phyloP scores from a whole-genome alignment of 2,329 filamentous ascomycete genomes.

The Penicillium sp. region DNA sequence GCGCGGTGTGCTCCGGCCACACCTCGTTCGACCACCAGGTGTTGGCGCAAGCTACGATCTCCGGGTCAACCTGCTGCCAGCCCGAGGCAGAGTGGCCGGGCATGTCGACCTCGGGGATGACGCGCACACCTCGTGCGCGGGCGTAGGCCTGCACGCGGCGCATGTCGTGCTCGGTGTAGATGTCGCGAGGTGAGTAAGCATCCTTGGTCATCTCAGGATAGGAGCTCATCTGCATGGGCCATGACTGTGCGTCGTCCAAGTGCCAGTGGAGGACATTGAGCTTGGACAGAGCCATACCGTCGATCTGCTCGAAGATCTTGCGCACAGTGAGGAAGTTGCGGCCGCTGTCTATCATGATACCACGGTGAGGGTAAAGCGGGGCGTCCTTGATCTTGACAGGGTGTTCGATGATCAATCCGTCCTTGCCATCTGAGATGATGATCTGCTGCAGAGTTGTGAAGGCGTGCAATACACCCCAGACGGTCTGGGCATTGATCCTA shows the following conservation, averaged over 20 bases:
- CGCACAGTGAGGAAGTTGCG: constrained; percentile 54
- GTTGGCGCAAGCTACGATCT: constrained; percentile 56
- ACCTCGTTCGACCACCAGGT: constrained; percentile 62
- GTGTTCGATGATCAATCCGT: constrained; percentile 52
- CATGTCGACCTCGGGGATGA: constrained; percentile 63
- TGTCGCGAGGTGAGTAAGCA: constrained; percentile 52
- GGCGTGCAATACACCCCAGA: constrained; percentile 56
- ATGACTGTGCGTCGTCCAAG: constrained; percentile 55
- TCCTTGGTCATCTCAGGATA: constrained; percentile 55
- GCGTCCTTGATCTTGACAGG: constrained; percentile 52
- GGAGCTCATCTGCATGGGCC: constrained; percentile 51
- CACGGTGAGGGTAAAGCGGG: constrained; percentile 54
- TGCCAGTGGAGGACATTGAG: constrained; percentile 60
- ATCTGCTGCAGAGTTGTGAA: constrained; percentile 59
- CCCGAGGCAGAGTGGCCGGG: constrained; percentile 57
- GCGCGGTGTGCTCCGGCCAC: constrained; percentile 55
- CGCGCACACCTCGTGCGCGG: constrained; percentile 55
- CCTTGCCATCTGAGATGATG: constrained; percentile 48
- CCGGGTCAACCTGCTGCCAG: constrained; percentile 56
- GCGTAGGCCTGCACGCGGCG: constrained; percentile 50
- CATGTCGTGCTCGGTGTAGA: constrained; percentile 47
- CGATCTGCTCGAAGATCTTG: constrained; percentile 56
- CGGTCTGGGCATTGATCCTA: constrained; percentile 50
- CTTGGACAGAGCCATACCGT: constrained; percentile 56
- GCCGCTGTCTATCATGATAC: constrained; percentile 55